Evolutionary conservation across 345 rosid genomes (phyloP), one percentile per base, ranked within the genome.

Genomic region (Lagerstroemia speciosa): DNA sequence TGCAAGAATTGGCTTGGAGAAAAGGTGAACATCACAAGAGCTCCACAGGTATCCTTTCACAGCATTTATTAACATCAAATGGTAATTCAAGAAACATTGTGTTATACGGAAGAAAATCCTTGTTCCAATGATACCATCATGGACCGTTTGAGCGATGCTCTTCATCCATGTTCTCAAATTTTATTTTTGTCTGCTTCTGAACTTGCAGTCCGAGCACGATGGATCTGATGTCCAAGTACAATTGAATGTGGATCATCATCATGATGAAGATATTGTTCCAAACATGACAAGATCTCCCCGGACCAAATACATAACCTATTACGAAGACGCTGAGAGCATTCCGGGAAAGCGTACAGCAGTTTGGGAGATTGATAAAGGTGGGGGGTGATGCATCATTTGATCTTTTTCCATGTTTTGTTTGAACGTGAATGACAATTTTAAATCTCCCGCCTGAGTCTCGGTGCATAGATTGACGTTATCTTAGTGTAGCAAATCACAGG

Each of bases 331-430:
- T 72, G 95, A 85, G 76, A 94, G 96, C 68, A 75, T 82, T 72
- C 85, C 90, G 20, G 96, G 92, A 76, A 86, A 78, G 87, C 88
- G 88, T 78, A 94, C 99, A 66, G 98, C 99, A 31, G 98, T 94
- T 60, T 94, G 99, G 96, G 99, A 91, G 86, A 87, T 94, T 70
- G 96, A 94, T 80, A 89, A 91, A 86, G 89, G 99, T 94, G 75
- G 55, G 81, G 75, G 55, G 81, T 69, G 66, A 31, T 58, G 33
- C 33, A 14, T 29, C 36, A 22, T 31, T 17, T 63, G 8, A n/a
- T 53, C 10, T n/a, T n/a, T n/a, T n/a, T n/a, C n/a, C n/a, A n/a
- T n/a, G n/a, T n/a, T 22, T 8, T 53, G 57, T 26, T n/a, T 53
- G 29, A 58, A 14, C 20, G 7, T 58, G 32, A 30, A 26, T 58